Base-by-base conservation (phyloP, 2,329 filamentous ascomycete genomes). In the Colletotrichum acutatum region DNA sequence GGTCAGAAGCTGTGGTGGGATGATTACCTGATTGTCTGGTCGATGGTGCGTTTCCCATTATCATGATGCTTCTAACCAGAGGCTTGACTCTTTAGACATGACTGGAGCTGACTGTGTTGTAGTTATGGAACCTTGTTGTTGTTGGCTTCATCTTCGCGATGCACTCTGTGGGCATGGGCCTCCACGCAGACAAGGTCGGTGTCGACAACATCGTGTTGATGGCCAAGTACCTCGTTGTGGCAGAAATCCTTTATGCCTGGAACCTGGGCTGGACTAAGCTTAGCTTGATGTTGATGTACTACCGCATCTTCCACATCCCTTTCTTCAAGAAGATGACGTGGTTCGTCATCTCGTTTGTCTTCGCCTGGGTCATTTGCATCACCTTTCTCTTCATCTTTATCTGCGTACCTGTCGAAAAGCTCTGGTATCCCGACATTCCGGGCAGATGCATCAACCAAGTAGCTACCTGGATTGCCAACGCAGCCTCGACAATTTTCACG, bases 351-450 rank as follows among this genome's bases (percentile, higher is more conserved):
- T 72, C 75, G 19, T 83, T 89, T 7, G 82, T 85, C 49, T 80
- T 88, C 69, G 78, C 78, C 26, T 89, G 87, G 86, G 83, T 84
- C 34, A 78, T 88, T 37, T 81, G 80, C 68, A 85, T 87, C 74
- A 85, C 84, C 9, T 86, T 86, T 64, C 80, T 88, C 53, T 86
- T 84, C 77, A 83, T 88, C 70, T 89, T 90, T 75, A 86, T 88
- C 76, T 89, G 87, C 78, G 80, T 83, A 0, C 87, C 87, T 0
- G 83, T 89, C 7, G 76, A 83, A 61, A 88, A 87, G 76, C 78
- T 86, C 0, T 89, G 87, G 87, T 82, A 87, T 26, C 82, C 82
- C 0, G 76, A 81, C 0, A 66, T 87, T 0, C 83, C 85, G 0
- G 87, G 87, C 12, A 78, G 76, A 4, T 89, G 87, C 75, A 86